Percentiles rank a stretch among this genome's conserved stretches.
These are phyloP conservation scores for Jimgerdemannia lactiflua DNA, from an alignment of 192 early-diverging fungal genomes.

Conservation along the genomic window DNA sequence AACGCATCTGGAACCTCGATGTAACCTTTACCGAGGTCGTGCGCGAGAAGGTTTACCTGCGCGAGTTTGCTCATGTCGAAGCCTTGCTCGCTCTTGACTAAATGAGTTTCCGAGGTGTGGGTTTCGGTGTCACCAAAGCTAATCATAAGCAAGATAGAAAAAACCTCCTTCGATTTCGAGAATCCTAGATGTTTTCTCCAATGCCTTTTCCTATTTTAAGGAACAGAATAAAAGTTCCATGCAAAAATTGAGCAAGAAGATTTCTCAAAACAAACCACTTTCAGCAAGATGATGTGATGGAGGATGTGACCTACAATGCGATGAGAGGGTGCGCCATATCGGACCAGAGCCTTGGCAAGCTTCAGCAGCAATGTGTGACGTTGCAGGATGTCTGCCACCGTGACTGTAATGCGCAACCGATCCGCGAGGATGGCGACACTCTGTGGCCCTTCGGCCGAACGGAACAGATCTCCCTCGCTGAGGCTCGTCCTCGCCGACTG, in stretches of 20 bases:
- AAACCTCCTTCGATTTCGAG: constrained; percentile 66
- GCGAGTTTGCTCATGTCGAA: constrained; percentile 70
- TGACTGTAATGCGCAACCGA: background rate
- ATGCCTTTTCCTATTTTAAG: constrained; percentile 37
- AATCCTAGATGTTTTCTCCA: constrained; percentile 40
- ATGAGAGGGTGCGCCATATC: constrained; percentile 49
- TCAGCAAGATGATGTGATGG: too few relatives aligned
- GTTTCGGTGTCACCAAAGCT: constrained; percentile 75
- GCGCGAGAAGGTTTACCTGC: constrained; percentile 56
- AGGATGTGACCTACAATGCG: constrained; percentile 46
- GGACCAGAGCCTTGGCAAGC: constrained; percentile 42
- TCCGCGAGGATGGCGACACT: background rate
- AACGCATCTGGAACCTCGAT: constrained; percentile 54
- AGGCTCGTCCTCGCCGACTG: background rate
- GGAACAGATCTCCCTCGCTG: background rate
- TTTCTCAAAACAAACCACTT: too few relatives aligned
- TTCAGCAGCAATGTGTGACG: constrained; percentile 47
- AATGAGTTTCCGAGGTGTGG: constrained; percentile 71
- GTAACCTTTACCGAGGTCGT: constrained; percentile 49
- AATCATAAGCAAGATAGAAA: constrained; percentile 69
- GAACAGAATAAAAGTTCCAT: background rate
- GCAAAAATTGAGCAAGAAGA: too few relatives aligned
- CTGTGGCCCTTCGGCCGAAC: background rate
- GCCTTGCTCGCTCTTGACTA: constrained; percentile 54
- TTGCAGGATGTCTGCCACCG: constrained; percentile 29